These are phyloP conservation scores for Botrytis hyacinthi DNA, from an alignment of 2,329 filamentous ascomycete species.

Conservation along the genomic window DNA sequence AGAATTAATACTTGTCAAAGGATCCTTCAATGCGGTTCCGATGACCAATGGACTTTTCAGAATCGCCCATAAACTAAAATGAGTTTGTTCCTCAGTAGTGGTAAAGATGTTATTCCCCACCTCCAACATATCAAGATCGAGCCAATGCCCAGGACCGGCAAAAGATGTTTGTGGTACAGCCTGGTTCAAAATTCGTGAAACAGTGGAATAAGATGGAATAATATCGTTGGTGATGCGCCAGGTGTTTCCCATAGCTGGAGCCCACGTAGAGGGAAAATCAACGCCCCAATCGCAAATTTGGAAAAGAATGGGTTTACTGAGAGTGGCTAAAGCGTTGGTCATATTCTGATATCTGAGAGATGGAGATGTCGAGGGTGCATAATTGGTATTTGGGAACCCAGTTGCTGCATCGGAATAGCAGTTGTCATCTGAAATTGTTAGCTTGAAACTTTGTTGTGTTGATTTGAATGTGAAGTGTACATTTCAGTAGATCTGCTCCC, in stretches of 20 bases:
- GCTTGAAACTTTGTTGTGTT: conserved; percentile 17
- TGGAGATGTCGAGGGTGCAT: conserved; percentile 40
- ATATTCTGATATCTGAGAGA: conserved; percentile 39
- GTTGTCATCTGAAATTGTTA: conserved; percentile 37
- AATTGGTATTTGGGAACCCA: conserved; percentile 40
- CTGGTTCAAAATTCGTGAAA: conserved; percentile 44
- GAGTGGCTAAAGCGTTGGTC: conserved; percentile 37
- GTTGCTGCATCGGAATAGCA: conserved; percentile 41
- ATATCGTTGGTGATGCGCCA: conserved; percentile 47
- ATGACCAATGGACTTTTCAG: conserved; percentile 39
- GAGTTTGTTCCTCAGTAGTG: conserved; percentile 42
- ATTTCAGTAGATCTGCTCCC: conserved; percentile 46
- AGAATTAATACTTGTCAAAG: conserved; percentile 23
- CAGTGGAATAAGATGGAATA: conserved; percentile 41
- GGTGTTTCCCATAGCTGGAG: conserved; percentile 40
- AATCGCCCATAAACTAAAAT: conserved; percentile 45
- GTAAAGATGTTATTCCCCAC: conserved; percentile 43
- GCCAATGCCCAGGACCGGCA: conserved; percentile 42
- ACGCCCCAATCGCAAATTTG: conserved; percentile 46
- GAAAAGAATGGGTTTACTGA: conserved; percentile 39
- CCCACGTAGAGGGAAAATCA: conserved; percentile 44
- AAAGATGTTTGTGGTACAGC: conserved; percentile 42
- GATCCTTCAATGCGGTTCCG: conserved; percentile 33
- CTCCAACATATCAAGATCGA: conserved; percentile 46
- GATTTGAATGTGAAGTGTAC: conserved; percentile 24